Evolutionary conservation across 2,329 filamentous ascomycete species (phyloP).

Genomic region (Cladosporium velox): DNA sequence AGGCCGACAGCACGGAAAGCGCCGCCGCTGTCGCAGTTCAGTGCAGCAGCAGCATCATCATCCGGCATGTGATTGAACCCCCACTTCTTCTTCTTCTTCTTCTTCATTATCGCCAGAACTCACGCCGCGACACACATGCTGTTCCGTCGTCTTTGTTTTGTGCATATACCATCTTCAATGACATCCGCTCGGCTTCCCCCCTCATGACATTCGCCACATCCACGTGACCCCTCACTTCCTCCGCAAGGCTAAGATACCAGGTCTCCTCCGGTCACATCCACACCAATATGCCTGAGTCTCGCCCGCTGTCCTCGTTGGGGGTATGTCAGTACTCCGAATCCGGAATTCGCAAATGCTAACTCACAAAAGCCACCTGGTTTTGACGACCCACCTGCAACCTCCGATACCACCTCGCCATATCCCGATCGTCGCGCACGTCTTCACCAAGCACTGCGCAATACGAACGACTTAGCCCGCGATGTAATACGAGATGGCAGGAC

Average conservation of each 20-base stretch:
- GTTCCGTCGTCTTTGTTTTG: background rate
- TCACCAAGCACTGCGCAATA: slow-evolving; percentile 38
- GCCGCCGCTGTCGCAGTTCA: slow-evolving; percentile 3
- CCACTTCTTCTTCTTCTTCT: background rate
- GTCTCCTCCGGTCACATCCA: slow-evolving; percentile 12
- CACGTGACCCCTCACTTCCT: slow-evolving; percentile 16
- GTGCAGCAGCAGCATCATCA: background rate
- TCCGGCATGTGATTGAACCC: slow-evolving; percentile 7
- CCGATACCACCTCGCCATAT: slow-evolving; percentile 30
- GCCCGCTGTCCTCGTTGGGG: slow-evolving; percentile 27
- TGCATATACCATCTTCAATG: background rate
- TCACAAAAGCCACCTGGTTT: background rate
- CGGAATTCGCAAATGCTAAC: background rate
- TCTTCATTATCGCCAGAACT: background rate
- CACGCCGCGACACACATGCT: background rate
- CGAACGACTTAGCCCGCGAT: slow-evolving; percentile 34
- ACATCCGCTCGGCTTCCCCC: background rate
- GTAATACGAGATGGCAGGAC: background rate
- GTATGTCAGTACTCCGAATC: slow-evolving; percentile 20
- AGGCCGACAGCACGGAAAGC: background rate
- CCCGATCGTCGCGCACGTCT: slow-evolving; percentile 37
- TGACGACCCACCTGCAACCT: slow-evolving; percentile 49
- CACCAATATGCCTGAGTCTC: slow-evolving; percentile 26
- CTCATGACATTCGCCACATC: slow-evolving; percentile 4
- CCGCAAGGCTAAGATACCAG: slow-evolving; percentile 7